phyloP scores from a whole-genome alignment of 805 yeast species.

The Nakazawaea peltata region DNA sequence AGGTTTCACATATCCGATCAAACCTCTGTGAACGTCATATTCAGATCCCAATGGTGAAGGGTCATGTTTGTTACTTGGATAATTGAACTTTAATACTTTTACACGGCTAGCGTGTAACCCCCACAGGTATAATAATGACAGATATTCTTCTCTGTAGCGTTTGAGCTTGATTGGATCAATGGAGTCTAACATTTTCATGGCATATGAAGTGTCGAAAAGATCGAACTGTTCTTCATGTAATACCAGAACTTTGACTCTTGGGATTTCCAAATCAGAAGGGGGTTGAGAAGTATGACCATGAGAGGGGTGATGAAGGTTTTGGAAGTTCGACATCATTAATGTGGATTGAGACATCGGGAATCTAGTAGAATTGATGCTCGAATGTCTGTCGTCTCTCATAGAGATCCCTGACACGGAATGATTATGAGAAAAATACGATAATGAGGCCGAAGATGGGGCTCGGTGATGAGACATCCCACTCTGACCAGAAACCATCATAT shows the following conservation, averaged over 20 bases:
- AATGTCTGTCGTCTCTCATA: constrained; percentile 1
- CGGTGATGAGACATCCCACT: no score
- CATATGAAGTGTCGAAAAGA: constrained; percentile 32
- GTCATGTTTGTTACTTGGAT: constrained; percentile 16
- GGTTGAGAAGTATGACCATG: no score
- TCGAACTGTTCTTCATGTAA: constrained; percentile 35
- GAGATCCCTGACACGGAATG: neutral
- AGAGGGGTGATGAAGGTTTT: no score
- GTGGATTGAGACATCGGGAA: no score
- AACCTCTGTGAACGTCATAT: constrained; percentile 27
- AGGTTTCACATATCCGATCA: constrained; percentile 25
- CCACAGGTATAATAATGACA: constrained; percentile 74
- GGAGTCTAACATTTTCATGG: constrained; percentile 31
- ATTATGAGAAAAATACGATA: constrained; percentile 4
- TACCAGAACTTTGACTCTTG: constrained; percentile 37
- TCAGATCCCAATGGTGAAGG: constrained; percentile 15
- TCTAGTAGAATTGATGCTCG: no score
- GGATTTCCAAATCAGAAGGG: no score
- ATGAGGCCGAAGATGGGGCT: no score
- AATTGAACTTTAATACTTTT: constrained; percentile 68
- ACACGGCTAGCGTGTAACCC: constrained; percentile 74
- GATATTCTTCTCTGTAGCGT: constrained; percentile 58
- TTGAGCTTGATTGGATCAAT: constrained; percentile 28
- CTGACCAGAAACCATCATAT: no score
- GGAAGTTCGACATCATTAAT: no score